A percentile compares a stretch with the other conserved stretches of the same genome.
Evolutionary conservation across 2,329 filamentous ascomycete genomes (phyloP).

Genomic region (Zasmidium cellare): DNA sequence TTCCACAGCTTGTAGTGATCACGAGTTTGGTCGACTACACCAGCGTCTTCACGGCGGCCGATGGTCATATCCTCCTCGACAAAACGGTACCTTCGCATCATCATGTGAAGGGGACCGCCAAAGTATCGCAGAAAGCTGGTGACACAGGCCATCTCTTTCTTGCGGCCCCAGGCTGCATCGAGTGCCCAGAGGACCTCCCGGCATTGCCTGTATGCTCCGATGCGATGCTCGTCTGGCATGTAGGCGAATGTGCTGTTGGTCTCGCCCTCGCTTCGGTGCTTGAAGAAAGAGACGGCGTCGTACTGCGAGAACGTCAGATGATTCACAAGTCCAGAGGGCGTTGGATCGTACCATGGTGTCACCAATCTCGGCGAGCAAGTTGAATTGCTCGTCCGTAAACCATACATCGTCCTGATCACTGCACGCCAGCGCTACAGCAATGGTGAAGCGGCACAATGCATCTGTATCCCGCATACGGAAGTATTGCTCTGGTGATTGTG

Average conservation of each 20-base stretch:
- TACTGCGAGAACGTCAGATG: constrained; percentile 16
- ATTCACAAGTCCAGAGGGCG: not conserved
- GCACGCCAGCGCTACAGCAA: constrained; percentile 35
- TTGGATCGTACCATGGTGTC: constrained; percentile 18
- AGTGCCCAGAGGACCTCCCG: constrained; percentile 38
- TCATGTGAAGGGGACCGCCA: constrained; percentile 37
- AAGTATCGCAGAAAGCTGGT: constrained; percentile 34
- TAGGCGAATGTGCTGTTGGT: constrained; percentile 39
- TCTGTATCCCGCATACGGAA: constrained; percentile 39
- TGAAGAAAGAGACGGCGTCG: constrained; percentile 37
- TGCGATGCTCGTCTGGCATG: constrained; percentile 26
- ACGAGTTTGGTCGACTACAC: constrained; percentile 26
- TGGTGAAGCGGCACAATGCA: constrained; percentile 35
- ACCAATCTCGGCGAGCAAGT: constrained; percentile 27
- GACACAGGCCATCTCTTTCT: constrained; percentile 6
- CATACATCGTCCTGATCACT: constrained; percentile 28
- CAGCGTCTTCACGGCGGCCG: constrained; percentile 28
- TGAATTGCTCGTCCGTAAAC: constrained; percentile 29
- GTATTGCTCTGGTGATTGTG: constrained; percentile 27
- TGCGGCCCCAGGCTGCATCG: constrained; percentile 27
- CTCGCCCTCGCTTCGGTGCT: constrained; percentile 37
- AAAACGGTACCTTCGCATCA: constrained; percentile 38
- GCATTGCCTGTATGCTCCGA: constrained; percentile 23
- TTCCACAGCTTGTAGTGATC: constrained; percentile 38
- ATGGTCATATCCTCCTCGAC: constrained; percentile 36